A percentile compares a stretch with the other conserved stretches of the same genome.
These are phyloP conservation scores for Agaricus blazei DNA, from an alignment of 768 basidiomycete genomes.

Conservation along the genomic window DNA sequence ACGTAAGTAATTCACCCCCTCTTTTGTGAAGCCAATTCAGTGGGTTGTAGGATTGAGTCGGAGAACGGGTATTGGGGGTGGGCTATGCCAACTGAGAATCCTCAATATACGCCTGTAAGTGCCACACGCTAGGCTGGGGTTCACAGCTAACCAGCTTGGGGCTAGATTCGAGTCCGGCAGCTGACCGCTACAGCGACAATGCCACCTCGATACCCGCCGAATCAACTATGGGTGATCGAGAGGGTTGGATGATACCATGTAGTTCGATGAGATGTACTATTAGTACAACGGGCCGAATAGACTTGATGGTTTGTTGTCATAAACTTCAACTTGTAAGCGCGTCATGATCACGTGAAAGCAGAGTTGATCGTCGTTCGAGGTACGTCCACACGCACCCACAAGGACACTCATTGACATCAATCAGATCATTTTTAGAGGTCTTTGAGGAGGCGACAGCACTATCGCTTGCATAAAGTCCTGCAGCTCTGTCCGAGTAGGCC, in stretches of 20 bases:
- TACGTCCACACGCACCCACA: too few species aligned
- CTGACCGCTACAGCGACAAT: not conserved
- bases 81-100: conserved; percentile 6
- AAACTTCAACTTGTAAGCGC: too few species aligned
- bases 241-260: not conserved
- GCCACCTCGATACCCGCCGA: conserved; percentile 4
- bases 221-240: conserved; percentile 7
- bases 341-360: too few species aligned
- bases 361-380: too few species aligned
- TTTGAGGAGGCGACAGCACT: too few species aligned
- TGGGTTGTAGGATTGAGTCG: conserved; percentile 1
- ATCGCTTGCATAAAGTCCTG: too few species aligned
- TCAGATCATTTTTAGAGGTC: too few species aligned
- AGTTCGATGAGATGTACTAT: too few species aligned
- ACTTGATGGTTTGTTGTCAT: too few species aligned
- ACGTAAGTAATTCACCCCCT: not conserved
- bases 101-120: conserved; percentile 4
- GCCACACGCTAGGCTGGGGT: not conserved
- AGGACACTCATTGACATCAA: too few species aligned
- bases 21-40: not conserved
- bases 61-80: conserved; percentile 9
- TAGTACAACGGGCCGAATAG: too few species aligned
- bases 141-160: not conserved
- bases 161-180: not conserved
- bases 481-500: too few species aligned